Evolutionary conservation across 106 monocot species (phyloP).

Genomic region (Dendrobium catenatum): DNA sequence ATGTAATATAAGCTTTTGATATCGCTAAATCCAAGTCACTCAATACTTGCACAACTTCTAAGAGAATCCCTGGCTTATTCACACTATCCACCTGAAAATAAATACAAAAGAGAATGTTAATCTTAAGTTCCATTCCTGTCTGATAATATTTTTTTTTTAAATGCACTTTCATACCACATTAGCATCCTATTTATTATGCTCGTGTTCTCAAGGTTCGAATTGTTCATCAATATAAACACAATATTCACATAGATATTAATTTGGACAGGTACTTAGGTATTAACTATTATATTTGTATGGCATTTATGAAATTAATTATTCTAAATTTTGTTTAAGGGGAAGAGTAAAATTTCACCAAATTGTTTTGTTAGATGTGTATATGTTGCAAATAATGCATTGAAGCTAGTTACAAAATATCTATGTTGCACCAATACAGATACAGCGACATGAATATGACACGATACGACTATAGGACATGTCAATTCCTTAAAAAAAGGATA

Average conservation of each 20-base stretch:
- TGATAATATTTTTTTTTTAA: neutral
- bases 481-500: too few species aligned
- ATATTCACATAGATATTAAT: neutral
- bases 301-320: too few species aligned
- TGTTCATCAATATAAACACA: neutral
- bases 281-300: too few species aligned
- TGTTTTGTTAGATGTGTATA: too few species aligned
- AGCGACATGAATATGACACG: too few species aligned
- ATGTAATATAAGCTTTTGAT: slow-evolving; percentile 90
- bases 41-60: slow-evolving; percentile 90
- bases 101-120: neutral
- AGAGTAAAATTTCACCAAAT: too few species aligned
- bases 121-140: neutral
- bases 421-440: too few species aligned
- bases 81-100: slow-evolving; percentile 70
- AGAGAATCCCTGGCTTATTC: slow-evolving; percentile 83
- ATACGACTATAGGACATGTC: too few species aligned
- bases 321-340: too few species aligned
- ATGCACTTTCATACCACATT: neutral
- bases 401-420: too few species aligned
- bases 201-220: neutral
- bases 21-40: slow-evolving; percentile 79
- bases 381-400: too few species aligned
- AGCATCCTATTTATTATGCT: neutral
- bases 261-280: too few species aligned